Conservation (phyloP, 495 filamentous ascomycete genomes). For the Aspergillus bridgeri region DNA sequence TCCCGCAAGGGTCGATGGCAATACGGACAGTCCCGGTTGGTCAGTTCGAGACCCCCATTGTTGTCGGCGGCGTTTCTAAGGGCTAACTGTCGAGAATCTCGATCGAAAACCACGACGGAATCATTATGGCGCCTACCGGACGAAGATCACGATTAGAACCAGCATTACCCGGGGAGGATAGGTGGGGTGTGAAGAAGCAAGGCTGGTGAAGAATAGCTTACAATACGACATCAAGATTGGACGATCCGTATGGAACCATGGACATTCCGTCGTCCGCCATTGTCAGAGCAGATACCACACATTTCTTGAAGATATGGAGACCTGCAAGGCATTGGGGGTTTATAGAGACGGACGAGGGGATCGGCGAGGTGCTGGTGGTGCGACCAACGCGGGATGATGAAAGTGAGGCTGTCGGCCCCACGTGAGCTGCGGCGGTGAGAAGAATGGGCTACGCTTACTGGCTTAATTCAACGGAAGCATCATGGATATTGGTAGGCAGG, state of each 20-base stretch:
- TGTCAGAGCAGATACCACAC: constrained; percentile 12
- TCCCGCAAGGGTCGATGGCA: constrained; percentile 78
- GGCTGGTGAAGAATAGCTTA: constrained; percentile 24
- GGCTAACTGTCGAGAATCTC: constrained; percentile 76
- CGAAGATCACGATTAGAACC: constrained; percentile 10
- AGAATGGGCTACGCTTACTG: background rate
- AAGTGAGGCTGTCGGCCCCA: constrained; percentile 22
- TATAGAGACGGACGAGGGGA: constrained; percentile 5
- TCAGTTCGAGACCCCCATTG: constrained; percentile 43
- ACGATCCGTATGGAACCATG: constrained; percentile 44
- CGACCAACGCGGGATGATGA: constrained; percentile 10
- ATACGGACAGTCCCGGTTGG: constrained; percentile 81
- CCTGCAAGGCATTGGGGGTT: constrained; percentile 2
- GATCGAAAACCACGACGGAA: constrained; percentile 87
- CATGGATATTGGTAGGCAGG: background rate
- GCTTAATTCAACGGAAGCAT: too few species aligned
- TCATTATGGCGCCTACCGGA: constrained; percentile 76
- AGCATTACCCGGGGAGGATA: background rate
- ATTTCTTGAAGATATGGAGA: constrained; percentile 12
- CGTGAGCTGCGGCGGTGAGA: constrained; percentile 20
- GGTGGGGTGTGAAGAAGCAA: too few species aligned
- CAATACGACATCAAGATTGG: constrained; percentile 51
- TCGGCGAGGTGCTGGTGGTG: background rate
- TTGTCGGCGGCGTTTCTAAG: constrained; percentile 60
- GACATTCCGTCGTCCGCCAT: constrained; percentile 47